Conservation (phyloP, 2,329 filamentous ascomycete species). For the Neophaeococcomyces aloes region DNA sequence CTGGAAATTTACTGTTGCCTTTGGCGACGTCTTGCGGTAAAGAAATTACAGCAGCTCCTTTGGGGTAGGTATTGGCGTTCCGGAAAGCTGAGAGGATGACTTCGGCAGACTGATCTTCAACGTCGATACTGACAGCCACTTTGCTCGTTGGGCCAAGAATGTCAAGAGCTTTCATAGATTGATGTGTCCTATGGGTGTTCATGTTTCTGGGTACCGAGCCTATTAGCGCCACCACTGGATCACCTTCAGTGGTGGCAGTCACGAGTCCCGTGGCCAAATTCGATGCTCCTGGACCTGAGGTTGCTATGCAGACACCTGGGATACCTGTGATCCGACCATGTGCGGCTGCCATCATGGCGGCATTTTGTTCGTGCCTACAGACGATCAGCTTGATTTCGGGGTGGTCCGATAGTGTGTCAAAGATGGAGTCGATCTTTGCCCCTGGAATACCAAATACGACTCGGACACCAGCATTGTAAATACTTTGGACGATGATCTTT, state of each 20-base stretch:
- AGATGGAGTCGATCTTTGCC: conserved; percentile 41
- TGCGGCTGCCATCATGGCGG: conserved; percentile 41
- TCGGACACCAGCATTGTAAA: conserved; percentile 35
- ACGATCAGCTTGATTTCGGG: conserved; percentile 39
- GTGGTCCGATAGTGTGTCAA: conserved; percentile 38
- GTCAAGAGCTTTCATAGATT: conserved; percentile 36
- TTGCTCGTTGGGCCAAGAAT: conserved; percentile 38
- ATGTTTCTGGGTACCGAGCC: conserved; percentile 37
- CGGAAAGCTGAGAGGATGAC: conserved; percentile 39
- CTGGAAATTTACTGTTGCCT: conserved; percentile 29
- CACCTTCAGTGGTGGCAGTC: conserved; percentile 40
- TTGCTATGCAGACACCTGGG: conserved; percentile 39
- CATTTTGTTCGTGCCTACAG: conserved; percentile 42
- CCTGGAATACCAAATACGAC: conserved; percentile 40
- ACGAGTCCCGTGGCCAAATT: conserved; percentile 39
- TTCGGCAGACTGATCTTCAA: conserved; percentile 40
- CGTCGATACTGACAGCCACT: conserved; percentile 32
- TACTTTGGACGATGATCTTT: conserved; percentile 15
- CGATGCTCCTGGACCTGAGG: conserved; percentile 38
- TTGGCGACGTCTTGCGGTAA: conserved; percentile 38
- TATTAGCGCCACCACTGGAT: conserved; percentile 41
- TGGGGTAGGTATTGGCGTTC: conserved; percentile 31
- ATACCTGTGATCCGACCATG: conserved; percentile 37
- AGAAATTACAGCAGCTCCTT: conserved; percentile 35
- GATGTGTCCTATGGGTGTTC: conserved; percentile 38